Evolutionary conservation across 1,284 basidiomycete species (phyloP), one percentile per base, ranked within the genome.

Genomic region (Xanthoconium separans): DNA sequence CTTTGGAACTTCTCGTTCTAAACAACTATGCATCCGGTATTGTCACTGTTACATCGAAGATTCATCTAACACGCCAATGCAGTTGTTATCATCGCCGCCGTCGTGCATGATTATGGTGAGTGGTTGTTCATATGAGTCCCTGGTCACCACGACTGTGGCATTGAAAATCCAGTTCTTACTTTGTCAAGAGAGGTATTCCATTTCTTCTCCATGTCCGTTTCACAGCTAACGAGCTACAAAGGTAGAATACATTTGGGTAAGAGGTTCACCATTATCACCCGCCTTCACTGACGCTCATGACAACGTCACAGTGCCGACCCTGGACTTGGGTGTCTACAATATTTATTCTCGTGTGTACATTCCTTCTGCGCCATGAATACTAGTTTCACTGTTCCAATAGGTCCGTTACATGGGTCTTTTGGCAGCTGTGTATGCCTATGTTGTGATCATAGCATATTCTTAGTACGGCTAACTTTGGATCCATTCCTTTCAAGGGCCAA

Each of bases 211-310:
- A 30, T n/a, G 8, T 37, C 36, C 12, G 22, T 43, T 13, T n/a
- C n/a, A 15, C n/a, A n/a, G n/a, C 42, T 37, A 18, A 37, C 36
- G 4, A 20, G 15, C 3, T 20, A 16, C 7, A 6, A n/a, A 57
- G 56, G 3, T 57, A 39, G 39, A 57, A 1, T 57, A 58, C 27
- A 5, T 58, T 39, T 58, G 57, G 57, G 57, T 58, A 22, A 16
- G 29, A n/a, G 31, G 0, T 4, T 3, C 4, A 1, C 8, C 13
- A 24, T 29, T n/a, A 6, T 44, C 15, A n/a, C 4, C 15, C 36
- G 15, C 10, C 24, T 8, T n/a, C 11, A 0, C n/a, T n/a, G n/a
- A 20, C 0, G 7, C 11, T 1, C 1, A 10, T 43, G n/a, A 54
- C 16, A 7, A 8, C 3, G 10, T 4, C 18, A 6, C 8, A 59